phyloP scores from a whole-genome alignment of 2,329 filamentous ascomycete genomes.

The Aspergillus sp. region DNA sequence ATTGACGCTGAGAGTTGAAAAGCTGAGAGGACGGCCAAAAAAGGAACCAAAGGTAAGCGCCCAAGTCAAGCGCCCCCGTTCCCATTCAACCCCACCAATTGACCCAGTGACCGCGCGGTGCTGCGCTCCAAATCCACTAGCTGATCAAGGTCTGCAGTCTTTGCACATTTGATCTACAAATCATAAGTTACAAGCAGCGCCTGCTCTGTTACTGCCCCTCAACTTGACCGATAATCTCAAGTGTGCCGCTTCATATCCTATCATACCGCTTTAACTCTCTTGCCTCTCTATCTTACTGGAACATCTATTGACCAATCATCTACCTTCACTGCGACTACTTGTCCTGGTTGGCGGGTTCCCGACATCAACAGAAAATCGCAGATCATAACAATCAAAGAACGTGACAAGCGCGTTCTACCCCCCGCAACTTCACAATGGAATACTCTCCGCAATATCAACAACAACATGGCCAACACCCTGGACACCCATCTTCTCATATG shows the following conservation, averaged over 20 bases:
- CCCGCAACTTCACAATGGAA: constrained; percentile 61
- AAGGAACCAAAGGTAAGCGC: constrained; percentile 34
- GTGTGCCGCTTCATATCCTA: constrained; percentile 21
- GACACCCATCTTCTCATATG: constrained; percentile 57
- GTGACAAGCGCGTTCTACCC: constrained; percentile 24
- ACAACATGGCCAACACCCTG: constrained; percentile 59
- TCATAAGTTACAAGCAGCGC: constrained; percentile 33
- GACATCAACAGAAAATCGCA: constrained; percentile 14
- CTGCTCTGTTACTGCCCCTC: constrained; percentile 25
- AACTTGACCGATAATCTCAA: constrained; percentile 27
- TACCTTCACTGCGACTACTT: constrained; percentile 20
- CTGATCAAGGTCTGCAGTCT: constrained; percentile 40
- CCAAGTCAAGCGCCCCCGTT: constrained; percentile 22
- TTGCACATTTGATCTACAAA: constrained; percentile 40
- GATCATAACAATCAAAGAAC: constrained; percentile 23
- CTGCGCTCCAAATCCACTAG: constrained; percentile 47
- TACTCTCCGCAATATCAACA: constrained; percentile 72
- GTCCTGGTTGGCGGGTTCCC: constrained; percentile 17
- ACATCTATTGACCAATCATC: constrained; percentile 20
- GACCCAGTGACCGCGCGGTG: constrained; percentile 43
- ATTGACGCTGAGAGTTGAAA: constrained; percentile 17
- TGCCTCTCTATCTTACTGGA: constrained; percentile 14
- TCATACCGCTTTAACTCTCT: constrained; percentile 18
- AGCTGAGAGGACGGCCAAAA: constrained; percentile 16
- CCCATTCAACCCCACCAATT: constrained; percentile 23